Conservation (phyloP, 2,329 filamentous ascomycete species). For the Zymoseptoria brevis region DNA sequence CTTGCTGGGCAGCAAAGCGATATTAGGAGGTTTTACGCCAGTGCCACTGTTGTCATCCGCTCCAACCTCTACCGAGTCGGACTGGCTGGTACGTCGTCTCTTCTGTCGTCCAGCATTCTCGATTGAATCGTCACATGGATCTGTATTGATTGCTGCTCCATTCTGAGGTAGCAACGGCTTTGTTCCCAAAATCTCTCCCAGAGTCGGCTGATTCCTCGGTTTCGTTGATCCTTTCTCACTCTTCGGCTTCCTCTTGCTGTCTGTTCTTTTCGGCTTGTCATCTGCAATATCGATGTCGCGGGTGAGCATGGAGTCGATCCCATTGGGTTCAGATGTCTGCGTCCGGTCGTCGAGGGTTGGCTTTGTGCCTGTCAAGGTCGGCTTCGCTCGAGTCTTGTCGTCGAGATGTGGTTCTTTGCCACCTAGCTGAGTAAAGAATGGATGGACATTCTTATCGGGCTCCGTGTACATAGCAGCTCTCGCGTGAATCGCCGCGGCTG, state of each 20-base stretch:
- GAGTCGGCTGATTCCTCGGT: slow-evolving; percentile 24
- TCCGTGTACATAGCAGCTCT: slow-evolving; percentile 20
- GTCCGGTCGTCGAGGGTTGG: not conserved
- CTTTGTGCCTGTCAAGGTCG: slow-evolving; percentile 2
- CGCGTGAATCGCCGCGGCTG: slow-evolving; percentile 5
- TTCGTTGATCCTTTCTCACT: slow-evolving; percentile 9
- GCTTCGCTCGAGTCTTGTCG: not conserved
- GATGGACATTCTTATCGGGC: slow-evolving; percentile 21
- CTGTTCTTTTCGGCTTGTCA: slow-evolving; percentile 9
- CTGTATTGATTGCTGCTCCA: not conserved
- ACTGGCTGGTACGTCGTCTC: slow-evolving; percentile 30
- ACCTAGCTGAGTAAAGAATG: slow-evolving; percentile 23
- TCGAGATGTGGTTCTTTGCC: slow-evolving; percentile 6
- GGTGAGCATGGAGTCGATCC: not conserved
- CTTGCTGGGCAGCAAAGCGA: not conserved
- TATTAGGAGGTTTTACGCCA: not conserved
- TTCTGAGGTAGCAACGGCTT: slow-evolving; percentile 7
- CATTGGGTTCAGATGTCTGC: not conserved
- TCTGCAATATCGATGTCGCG: not conserved
- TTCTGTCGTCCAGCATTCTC: slow-evolving; percentile 29
- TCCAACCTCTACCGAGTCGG: slow-evolving; percentile 13
- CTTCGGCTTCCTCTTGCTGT: slow-evolving; percentile 10
- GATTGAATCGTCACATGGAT: not conserved
- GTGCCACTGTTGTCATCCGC: not conserved
- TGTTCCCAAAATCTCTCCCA: slow-evolving; percentile 22